A percentile compares a stretch with the other conserved stretches of the same genome.
Conservation (phyloP, 306 rosid species). For the Ceratonia siliqua region DNA sequence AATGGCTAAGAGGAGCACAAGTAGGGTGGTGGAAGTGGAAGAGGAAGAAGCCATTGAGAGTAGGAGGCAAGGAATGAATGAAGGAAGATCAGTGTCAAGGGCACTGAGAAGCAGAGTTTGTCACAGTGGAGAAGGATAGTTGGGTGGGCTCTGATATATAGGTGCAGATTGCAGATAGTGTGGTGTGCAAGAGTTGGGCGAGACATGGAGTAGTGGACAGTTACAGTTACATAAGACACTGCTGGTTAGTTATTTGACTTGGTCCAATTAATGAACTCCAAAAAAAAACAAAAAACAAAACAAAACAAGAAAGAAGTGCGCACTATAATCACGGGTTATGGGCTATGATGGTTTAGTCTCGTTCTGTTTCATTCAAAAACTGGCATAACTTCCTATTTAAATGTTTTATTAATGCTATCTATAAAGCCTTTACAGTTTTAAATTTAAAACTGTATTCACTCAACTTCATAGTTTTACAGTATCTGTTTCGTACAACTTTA, state of each 20-base stretch:
- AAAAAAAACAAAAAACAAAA: too few species aligned
- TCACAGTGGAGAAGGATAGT: background rate
- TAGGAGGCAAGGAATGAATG: background rate
- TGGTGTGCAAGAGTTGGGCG: background rate
- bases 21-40: constrained; percentile 8
- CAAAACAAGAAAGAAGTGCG: background rate
- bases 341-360: background rate
- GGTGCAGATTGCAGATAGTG: background rate
- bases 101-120: background rate
- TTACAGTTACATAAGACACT: background rate
- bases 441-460: too few species aligned
- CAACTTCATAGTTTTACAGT: too few species aligned
- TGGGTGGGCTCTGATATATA: constrained; percentile 26
- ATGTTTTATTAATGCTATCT: too few species aligned
- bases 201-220: constrained; percentile 12
- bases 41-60: constrained; percentile 32
- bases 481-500: too few species aligned
- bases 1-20: constrained; percentile 37
- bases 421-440: too few species aligned
- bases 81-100: background rate
- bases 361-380: too few species aligned
- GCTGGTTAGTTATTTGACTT: background rate
- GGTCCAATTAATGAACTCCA: background rate
- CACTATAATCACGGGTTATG: background rate
- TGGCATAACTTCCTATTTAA: too few species aligned